phyloP scores from a whole-genome alignment of 805 yeast species.

The Pichia ethanolica region DNA sequence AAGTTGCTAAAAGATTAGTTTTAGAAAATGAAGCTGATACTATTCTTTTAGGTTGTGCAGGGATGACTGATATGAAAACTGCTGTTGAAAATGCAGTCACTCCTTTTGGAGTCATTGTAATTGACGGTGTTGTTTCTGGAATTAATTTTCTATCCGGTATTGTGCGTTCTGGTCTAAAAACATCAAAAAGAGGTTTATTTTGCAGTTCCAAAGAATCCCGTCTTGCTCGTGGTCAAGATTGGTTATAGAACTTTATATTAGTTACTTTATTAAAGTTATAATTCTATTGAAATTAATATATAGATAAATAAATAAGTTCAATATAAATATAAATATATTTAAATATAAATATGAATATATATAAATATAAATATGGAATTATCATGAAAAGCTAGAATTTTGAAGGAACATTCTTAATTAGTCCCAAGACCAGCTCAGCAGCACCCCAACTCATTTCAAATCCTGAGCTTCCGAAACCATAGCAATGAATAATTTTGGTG shows the following conservation, averaged over 20 bases:
- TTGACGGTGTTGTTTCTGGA: conserved; percentile 40
- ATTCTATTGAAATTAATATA: too few relatives aligned
- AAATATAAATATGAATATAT: too few relatives aligned
- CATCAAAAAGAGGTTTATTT: conserved; percentile 25
- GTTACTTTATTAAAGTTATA: neutral
- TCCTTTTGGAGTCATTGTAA: conserved; percentile 76
- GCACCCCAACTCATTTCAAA: conserved; percentile 66
- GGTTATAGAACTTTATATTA: neutral
- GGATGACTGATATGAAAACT: conserved; percentile 86
- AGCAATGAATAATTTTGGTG: conserved; percentile 43
- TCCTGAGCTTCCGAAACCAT: conserved; percentile 75
- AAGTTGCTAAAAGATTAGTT: conserved; percentile 22
- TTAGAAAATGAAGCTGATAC: conserved; percentile 43
- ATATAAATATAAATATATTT: neutral
- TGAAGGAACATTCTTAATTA: conserved; percentile 15
- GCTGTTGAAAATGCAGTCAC: conserved; percentile 93
- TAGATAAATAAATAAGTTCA: neutral
- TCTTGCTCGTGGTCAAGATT: conserved; percentile 5
- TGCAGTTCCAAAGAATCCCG: conserved; percentile 8
- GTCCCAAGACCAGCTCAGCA: conserved; percentile 35
- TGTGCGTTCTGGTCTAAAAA: conserved; percentile 29
- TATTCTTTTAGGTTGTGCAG: conserved; percentile 57
- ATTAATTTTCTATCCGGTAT: conserved; percentile 28
- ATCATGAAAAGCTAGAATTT: conserved; percentile 1
- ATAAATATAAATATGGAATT: too few relatives aligned